phyloP scores from a whole-genome alignment of 83 land plant species.

The Diphasiastrum complanatum region DNA sequence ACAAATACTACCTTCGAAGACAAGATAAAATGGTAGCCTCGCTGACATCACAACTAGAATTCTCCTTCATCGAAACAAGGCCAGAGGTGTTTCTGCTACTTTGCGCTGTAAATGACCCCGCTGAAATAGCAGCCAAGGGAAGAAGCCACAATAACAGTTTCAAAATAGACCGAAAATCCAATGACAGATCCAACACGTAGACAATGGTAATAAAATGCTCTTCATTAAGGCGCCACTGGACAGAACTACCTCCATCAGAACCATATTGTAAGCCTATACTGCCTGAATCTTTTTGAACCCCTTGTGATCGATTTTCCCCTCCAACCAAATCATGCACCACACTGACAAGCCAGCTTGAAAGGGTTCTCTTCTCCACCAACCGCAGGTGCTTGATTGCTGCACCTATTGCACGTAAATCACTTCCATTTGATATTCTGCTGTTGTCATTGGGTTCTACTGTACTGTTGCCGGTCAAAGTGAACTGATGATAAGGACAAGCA shows the following conservation, averaged over 20 bases:
- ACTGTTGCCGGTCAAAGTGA: constrained; percentile 35
- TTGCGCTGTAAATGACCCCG: constrained; percentile 30
- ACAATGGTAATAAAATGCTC: constrained; percentile 61
- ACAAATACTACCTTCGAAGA: constrained; percentile 53
- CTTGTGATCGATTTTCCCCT: constrained; percentile 38
- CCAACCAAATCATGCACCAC: constrained; percentile 51
- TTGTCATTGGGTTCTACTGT: constrained; percentile 35
- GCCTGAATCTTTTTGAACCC: constrained; percentile 7
- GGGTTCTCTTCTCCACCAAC: constrained; percentile 45
- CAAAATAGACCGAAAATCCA: constrained; percentile 47
- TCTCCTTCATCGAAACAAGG: constrained; percentile 41
- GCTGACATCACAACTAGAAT: constrained; percentile 48
- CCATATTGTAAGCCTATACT: constrained; percentile 18
- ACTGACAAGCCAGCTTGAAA: constrained; percentile 53
- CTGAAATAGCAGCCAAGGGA: constrained; percentile 38
- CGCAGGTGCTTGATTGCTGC: constrained; percentile 50
- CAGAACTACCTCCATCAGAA: constrained; percentile 36
- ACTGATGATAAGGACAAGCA: constrained; percentile 69
- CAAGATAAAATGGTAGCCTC: constrained; percentile 63
- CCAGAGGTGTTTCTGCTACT: constrained; percentile 36
- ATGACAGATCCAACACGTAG: constrained; percentile 59
- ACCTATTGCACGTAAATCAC: constrained; percentile 60
- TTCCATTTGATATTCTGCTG: constrained; percentile 8
- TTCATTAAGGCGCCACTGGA: constrained; percentile 68
- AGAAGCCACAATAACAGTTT: constrained; percentile 78